phyloP scores from a whole-genome alignment of 2,329 filamentous ascomycete species.

The Phaeosphaeria sp. region DNA sequence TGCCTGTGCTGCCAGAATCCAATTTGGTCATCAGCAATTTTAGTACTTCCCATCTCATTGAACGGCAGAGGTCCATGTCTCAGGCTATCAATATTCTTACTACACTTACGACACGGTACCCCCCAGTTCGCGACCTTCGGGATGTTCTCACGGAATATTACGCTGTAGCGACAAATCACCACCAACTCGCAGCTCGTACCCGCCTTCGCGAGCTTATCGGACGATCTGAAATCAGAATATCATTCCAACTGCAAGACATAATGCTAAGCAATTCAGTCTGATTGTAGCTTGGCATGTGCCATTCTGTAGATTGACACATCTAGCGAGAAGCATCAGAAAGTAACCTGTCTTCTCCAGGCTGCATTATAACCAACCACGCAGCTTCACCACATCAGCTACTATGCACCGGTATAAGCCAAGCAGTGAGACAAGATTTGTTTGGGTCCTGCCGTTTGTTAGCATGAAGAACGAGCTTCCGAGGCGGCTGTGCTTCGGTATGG shows the following conservation, averaged over 20 bases:
- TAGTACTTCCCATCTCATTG: not conserved
- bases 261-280: not conserved
- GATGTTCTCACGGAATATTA: constrained; percentile 2
- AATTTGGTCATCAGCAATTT: not conserved
- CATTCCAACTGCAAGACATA: not conserved
- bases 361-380: not conserved
- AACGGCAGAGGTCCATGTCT: not conserved
- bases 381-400: not conserved
- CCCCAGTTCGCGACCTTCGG: constrained; percentile 1
- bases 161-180: not conserved
- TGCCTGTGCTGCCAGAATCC: not conserved
- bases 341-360: not conserved
- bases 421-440: too few relatives aligned
- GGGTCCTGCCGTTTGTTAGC: too few relatives aligned
- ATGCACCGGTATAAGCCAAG: too few relatives aligned
- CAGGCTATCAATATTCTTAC: constrained; percentile 6
- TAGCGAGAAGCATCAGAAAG: not conserved
- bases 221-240: constrained; percentile 2
- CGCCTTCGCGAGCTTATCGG: constrained; percentile 2
- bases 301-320: not conserved
- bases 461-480: too few relatives aligned
- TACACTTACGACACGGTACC: constrained; percentile 2
- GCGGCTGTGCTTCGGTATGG: too few relatives aligned
- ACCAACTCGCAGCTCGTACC: not conserved
- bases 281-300: not conserved